phyloP scores from a whole-genome alignment of 192 early-diverging fungal species.

The Coemansia sp. region DNA sequence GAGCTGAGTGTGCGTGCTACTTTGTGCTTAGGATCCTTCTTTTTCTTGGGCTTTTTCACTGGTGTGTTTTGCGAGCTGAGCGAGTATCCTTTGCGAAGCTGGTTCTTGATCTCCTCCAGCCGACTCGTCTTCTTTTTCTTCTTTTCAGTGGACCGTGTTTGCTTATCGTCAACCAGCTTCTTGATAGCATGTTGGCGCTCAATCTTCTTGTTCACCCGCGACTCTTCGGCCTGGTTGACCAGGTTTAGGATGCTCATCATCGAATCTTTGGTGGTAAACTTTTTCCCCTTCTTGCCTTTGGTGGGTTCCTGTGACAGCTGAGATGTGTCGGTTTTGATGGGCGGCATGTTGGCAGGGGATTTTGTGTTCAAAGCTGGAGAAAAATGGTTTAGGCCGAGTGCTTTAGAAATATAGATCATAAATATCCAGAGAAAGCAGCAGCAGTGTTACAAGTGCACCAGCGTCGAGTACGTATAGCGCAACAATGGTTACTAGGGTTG shows the following conservation, averaged over 20 bases:
- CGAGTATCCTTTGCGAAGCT: conserved; percentile 29
- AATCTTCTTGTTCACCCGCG: conserved; percentile 34
- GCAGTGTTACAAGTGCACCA: too few relatives aligned
- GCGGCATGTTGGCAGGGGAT: background rate
- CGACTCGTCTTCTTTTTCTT: conserved; percentile 31
- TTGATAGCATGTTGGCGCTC: conserved; percentile 41
- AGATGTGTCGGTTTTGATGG: background rate
- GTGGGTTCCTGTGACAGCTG: background rate
- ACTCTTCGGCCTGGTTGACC: conserved; percentile 39
- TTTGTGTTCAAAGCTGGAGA: background rate
- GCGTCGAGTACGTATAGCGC: too few relatives aligned
- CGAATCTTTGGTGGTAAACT: conserved; percentile 31
- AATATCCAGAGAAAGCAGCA: background rate
- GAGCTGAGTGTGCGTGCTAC: conserved; percentile 35
- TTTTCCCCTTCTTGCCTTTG: conserved; percentile 27
- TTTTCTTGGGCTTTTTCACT: conserved; percentile 19
- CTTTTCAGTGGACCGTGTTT: conserved; percentile 18
- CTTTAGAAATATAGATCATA: background rate
- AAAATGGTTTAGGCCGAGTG: background rate
- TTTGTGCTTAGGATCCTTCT: conserved; percentile 2
- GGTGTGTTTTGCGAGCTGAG: conserved; percentile 5
- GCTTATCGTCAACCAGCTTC: conserved; percentile 28
- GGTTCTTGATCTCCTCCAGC: conserved; percentile 41
- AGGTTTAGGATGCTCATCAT: conserved; percentile 39
- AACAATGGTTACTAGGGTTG: too few relatives aligned